Conservation (phyloP, 345 rosid genomes). For the Combretum micranthum region DNA sequence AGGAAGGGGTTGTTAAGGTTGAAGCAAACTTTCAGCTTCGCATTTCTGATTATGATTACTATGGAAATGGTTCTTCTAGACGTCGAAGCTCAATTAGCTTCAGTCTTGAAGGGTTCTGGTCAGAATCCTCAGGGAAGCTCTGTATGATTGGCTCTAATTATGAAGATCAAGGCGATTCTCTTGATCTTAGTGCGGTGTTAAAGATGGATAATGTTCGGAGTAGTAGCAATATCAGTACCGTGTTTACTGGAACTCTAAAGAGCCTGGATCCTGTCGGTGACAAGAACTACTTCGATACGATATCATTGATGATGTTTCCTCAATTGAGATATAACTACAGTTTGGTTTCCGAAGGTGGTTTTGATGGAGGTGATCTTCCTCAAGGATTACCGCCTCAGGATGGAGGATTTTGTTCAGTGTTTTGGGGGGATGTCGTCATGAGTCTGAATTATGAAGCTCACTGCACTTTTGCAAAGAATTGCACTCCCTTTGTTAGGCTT, state of each 20-base stretch:
- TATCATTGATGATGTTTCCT: constrained; percentile 33
- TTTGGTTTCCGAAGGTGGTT: constrained; percentile 10
- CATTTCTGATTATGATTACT: not conserved
- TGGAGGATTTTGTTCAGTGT: constrained; percentile 14
- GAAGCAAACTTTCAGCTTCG: constrained; percentile 10
- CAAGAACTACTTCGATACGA: constrained; percentile 24
- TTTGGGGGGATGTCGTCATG: constrained; percentile 8
- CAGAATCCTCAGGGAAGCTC: constrained; percentile 30
- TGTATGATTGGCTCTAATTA: constrained; percentile 37
- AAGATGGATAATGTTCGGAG: constrained; percentile 30
- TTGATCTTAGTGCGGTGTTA: constrained; percentile 22
- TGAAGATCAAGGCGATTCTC: constrained; percentile 2
- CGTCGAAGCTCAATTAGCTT: constrained; percentile 9
- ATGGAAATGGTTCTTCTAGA: not conserved
- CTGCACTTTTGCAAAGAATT: constrained; percentile 15
- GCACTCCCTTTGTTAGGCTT: constrained; percentile 11
- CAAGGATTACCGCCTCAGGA: constrained; percentile 10
- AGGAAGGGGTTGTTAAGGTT: constrained; percentile 11
- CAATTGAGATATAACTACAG: constrained; percentile 11
- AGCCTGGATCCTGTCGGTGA: constrained; percentile 18
- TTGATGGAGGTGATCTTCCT: constrained; percentile 8
- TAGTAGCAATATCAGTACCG: constrained; percentile 20
- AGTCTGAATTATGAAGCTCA: constrained; percentile 13
- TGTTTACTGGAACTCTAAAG: constrained; percentile 39
- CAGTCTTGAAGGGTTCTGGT: constrained; percentile 41